phyloP scores from a whole-genome alignment of 2,329 filamentous ascomycete species.

The Penicillium capsulatum region DNA sequence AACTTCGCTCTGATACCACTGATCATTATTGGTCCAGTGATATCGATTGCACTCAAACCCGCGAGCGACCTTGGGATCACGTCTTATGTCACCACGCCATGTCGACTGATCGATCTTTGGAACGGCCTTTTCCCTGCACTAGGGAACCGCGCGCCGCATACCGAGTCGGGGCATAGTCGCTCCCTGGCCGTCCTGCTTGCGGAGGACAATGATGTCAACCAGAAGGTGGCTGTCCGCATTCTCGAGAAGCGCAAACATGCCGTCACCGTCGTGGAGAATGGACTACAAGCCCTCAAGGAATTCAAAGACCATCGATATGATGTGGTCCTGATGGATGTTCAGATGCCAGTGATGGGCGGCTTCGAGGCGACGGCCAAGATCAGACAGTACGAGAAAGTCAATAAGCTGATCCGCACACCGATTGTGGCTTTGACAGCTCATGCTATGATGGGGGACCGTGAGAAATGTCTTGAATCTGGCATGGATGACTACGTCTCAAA shows the following conservation, averaged over 20 bases:
- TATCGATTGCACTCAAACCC: conserved; percentile 83
- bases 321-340: conserved; percentile 93
- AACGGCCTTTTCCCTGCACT: conserved; percentile 91
- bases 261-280: conserved; percentile 73
- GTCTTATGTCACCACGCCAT: conserved; percentile 94
- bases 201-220: conserved; percentile 93
- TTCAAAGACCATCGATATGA: conserved; percentile 84
- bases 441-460: conserved; percentile 91
- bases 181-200: conserved; percentile 89
- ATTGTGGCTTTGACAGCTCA: conserved; percentile 92
- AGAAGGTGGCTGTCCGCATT: conserved; percentile 88
- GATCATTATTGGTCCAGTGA: conserved; percentile 78
- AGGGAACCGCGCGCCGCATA: conserved; percentile 84
- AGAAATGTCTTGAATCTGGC: conserved; percentile 91
- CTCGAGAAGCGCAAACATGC: conserved; percentile 78
- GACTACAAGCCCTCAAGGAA: conserved; percentile 62
- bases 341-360: conserved; percentile 96
- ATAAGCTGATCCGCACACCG: conserved; percentile 71
- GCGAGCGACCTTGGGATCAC: conserved; percentile 88
- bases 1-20: conserved; percentile 78
- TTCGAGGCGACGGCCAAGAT: conserved; percentile 93
- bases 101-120: conserved; percentile 81
- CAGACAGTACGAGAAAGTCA: conserved; percentile 76
- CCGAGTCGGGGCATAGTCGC: conserved; percentile 82
- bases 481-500: conserved; percentile 98